phyloP scores from a whole-genome alignment of 2,329 filamentous ascomycete genomes.

The Hymenoscyphus repandus region DNA sequence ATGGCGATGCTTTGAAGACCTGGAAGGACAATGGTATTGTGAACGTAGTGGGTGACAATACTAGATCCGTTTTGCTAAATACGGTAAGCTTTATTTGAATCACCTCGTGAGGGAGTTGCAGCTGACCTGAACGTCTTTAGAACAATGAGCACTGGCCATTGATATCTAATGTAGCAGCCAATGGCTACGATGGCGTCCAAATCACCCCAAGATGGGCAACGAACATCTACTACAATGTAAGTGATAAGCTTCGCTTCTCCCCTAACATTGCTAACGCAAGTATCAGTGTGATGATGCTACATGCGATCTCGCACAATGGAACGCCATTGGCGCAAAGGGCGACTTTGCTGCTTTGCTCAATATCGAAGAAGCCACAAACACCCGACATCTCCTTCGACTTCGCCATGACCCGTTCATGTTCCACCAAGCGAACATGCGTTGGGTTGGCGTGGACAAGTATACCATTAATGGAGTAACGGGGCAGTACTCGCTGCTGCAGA shows the following conservation, averaged over 20 bases:
- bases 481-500: slow-evolving; percentile 17
- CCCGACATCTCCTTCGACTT: slow-evolving; percentile 50
- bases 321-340: slow-evolving; percentile 49
- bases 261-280: neutral
- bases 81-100: slow-evolving; percentile 21
- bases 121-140: slow-evolving; percentile 6
- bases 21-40: slow-evolving; percentile 53
- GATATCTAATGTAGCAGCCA: slow-evolving; percentile 43
- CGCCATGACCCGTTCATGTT: slow-evolving; percentile 34
- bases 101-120: neutral
- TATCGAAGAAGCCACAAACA: slow-evolving; percentile 45
- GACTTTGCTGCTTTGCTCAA: slow-evolving; percentile 46
- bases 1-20: slow-evolving; percentile 53
- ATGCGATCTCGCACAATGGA: slow-evolving; percentile 46
- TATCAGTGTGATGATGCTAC: slow-evolving; percentile 43
- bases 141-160: slow-evolving; percentile 46
- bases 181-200: slow-evolving; percentile 51
- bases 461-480: slow-evolving; percentile 10
- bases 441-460: slow-evolving; percentile 21
- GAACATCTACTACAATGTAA: slow-evolving; percentile 56
- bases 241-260: neutral
- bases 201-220: slow-evolving; percentile 57
- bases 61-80: slow-evolving; percentile 48
- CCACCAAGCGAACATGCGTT: slow-evolving; percentile 55
- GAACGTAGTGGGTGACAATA: slow-evolving; percentile 58